These are phyloP conservation scores for Geotrichum australiense DNA, from an alignment of 1,139 yeast genomes.

Conservation along the genomic window DNA sequence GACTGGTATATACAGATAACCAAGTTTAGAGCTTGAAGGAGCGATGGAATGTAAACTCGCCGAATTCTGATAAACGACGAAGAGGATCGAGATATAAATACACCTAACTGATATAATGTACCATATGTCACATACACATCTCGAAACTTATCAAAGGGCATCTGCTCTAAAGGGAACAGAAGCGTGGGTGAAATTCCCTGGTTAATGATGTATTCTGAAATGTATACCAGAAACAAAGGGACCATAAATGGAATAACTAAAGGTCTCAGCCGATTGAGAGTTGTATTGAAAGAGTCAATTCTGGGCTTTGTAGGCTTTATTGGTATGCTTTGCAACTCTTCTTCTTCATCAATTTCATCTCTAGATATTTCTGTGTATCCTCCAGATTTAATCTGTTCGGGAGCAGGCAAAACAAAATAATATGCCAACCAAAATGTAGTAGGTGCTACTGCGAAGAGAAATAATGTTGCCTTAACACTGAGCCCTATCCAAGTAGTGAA, in stretches of 20 bases:
- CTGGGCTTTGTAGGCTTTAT: conserved; percentile 18
- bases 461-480: conserved; percentile 41
- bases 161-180: conserved; percentile 60
- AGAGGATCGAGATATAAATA: conserved; percentile 82
- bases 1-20: conserved; percentile 58
- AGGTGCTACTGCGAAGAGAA: conserved; percentile 44
- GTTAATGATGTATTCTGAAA: conserved; percentile 81
- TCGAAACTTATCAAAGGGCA: conserved; percentile 66
- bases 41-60: conserved; percentile 53
- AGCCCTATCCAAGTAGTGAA: conserved; percentile 50
- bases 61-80: conserved; percentile 55
- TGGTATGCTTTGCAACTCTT: conserved; percentile 5
- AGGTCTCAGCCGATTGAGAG: conserved; percentile 43
- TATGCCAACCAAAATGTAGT: conserved; percentile 39
- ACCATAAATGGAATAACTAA: conserved; percentile 67
- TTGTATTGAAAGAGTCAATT: conserved; percentile 17
- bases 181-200: conserved; percentile 89
- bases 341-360: neutral
- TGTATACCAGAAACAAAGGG: conserved; percentile 75
- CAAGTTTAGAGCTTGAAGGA: conserved; percentile 64
- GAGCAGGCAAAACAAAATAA: conserved; percentile 34
- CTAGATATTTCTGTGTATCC: neutral
- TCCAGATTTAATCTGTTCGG: neutral
- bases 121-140: conserved; percentile 93
- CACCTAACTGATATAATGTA: conserved; percentile 88